phyloP scores from a whole-genome alignment of 108 stramenopile genomes.

The Fragilaria crotonensis region DNA sequence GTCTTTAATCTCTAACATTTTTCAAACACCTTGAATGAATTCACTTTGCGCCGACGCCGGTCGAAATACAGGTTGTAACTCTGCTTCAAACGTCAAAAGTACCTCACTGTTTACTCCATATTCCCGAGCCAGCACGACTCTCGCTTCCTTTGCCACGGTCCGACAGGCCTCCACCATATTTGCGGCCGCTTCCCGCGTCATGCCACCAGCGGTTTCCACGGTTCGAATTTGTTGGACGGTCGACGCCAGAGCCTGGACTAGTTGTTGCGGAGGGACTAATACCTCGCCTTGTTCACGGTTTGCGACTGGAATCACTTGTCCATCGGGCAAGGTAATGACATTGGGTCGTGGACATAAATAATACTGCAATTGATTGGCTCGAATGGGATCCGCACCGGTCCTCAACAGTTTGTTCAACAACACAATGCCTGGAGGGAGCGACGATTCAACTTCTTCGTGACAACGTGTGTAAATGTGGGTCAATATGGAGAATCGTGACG shows the following conservation, averaged over 20 bases:
- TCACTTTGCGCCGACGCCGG: conserved; percentile 45
- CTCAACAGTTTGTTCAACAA: conserved; percentile 75
- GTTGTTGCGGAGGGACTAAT: conserved; percentile 53
- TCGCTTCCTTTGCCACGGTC: conserved; percentile 69
- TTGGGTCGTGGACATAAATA: conserved; percentile 67
- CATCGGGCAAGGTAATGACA: conserved; percentile 64
- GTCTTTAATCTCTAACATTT: neutral
- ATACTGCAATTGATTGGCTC: conserved; percentile 61
- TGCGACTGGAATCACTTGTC: conserved; percentile 51
- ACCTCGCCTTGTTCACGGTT: conserved; percentile 21
- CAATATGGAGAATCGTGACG: conserved; percentile 59
- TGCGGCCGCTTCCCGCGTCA: conserved; percentile 49
- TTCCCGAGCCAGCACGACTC: conserved; percentile 52
- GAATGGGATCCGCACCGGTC: conserved; percentile 65
- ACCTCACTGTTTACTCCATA: conserved; percentile 61
- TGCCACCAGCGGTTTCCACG: conserved; percentile 59
- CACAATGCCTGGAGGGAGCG: conserved; percentile 64
- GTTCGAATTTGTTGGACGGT: conserved; percentile 71
- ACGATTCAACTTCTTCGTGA: conserved; percentile 83
- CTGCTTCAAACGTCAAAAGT: conserved; percentile 52
- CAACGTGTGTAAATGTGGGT: conserved; percentile 83
- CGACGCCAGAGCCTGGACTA: conserved; percentile 51
- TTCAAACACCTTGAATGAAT: conserved; percentile 34
- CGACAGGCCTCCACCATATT: conserved; percentile 66
- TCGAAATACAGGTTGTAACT: conserved; percentile 71